A percentile compares a stretch with the other conserved stretches of the same genome.
Evolutionary conservation across 768 basidiomycete genomes (phyloP).

Genomic region (Phylloporus sp.): DNA sequence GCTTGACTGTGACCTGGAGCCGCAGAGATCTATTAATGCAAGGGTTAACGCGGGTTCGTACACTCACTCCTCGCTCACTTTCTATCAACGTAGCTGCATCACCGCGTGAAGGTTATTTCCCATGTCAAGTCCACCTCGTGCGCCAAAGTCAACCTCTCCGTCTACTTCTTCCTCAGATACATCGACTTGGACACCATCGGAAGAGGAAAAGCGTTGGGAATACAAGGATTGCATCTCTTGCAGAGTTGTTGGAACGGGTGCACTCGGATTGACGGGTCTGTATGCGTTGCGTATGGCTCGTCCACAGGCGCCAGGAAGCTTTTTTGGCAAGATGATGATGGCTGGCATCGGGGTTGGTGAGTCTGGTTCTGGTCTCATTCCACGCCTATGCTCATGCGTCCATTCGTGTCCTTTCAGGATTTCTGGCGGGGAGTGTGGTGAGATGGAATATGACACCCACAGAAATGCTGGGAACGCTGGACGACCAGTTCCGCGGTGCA

Average conservation of each 20-base stretch:
- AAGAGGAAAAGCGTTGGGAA: constrained; percentile 9
- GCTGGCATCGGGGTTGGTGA: constrained; percentile 61
- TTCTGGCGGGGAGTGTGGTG: constrained; percentile 27
- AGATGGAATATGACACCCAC: constrained; percentile 30
- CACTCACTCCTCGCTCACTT: neutral
- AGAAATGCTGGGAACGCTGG: constrained; percentile 18
- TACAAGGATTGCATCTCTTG: constrained; percentile 65
- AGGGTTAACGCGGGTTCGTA: constrained; percentile 1
- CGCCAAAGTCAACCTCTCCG: neutral
- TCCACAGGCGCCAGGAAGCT: constrained; percentile 55
- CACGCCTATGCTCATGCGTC: constrained; percentile 9
- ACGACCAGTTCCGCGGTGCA: constrained; percentile 8
- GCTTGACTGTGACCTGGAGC: too few species aligned
- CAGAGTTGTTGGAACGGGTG: constrained; percentile 61
- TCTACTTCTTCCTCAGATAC: neutral
- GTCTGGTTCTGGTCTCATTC: constrained; percentile 11
- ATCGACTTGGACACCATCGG: neutral
- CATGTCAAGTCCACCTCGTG: constrained; percentile 22
- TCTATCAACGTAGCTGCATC: neutral
- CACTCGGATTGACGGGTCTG: constrained; percentile 57
- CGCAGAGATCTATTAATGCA: too few species aligned
- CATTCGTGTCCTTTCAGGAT: constrained; percentile 12
- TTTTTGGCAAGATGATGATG: constrained; percentile 57
- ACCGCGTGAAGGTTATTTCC: neutral
- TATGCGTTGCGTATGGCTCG: constrained; percentile 69